phyloP scores from a whole-genome alignment of 2,329 filamentous ascomycete species.

The Colletotrichum karsti region DNA sequence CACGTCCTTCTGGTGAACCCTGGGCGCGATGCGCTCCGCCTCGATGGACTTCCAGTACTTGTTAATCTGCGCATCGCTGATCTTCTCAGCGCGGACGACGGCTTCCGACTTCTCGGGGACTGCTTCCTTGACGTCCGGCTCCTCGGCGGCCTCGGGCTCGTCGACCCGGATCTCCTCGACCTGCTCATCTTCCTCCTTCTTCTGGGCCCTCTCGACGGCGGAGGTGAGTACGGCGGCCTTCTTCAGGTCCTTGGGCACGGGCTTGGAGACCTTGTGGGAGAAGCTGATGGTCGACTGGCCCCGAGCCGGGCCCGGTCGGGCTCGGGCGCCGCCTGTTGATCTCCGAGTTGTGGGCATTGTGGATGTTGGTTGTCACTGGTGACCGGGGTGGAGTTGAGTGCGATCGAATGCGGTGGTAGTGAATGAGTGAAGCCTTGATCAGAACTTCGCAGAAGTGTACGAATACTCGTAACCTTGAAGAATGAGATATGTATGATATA shows the following conservation, averaged over 20 bases:
- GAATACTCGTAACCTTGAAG: neutral
- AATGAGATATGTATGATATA: neutral
- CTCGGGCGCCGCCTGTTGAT: slow-evolving; percentile 49
- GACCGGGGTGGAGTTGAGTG: slow-evolving; percentile 10
- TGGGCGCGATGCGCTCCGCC: slow-evolving; percentile 69
- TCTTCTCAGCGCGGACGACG: slow-evolving; percentile 67
- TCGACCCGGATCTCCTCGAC: slow-evolving; percentile 32
- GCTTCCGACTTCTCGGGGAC: slow-evolving; percentile 54
- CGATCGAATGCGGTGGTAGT: neutral
- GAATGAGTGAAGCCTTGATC: neutral
- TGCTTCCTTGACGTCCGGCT: slow-evolving; percentile 38
- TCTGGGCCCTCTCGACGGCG: slow-evolving; percentile 31
- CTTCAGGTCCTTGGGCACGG: slow-evolving; percentile 56
- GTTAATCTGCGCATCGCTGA: slow-evolving; percentile 75
- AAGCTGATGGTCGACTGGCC: slow-evolving; percentile 67
- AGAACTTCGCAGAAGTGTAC: no score
- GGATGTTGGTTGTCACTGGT: slow-evolving; percentile 23
- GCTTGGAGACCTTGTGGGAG: slow-evolving; percentile 65
- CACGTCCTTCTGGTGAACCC: slow-evolving; percentile 82
- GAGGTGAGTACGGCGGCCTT: slow-evolving; percentile 43
- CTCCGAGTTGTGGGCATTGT: slow-evolving; percentile 60
- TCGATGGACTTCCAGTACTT: slow-evolving; percentile 83
- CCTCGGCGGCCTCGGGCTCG: slow-evolving; percentile 33
- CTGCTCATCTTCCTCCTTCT: slow-evolving; percentile 30
- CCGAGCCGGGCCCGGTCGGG: slow-evolving; percentile 47